These are phyloP conservation scores for Sphagnum contortum DNA, from an alignment of 225 moss, liverwort and hornwort species.

Conservation along the genomic window DNA sequence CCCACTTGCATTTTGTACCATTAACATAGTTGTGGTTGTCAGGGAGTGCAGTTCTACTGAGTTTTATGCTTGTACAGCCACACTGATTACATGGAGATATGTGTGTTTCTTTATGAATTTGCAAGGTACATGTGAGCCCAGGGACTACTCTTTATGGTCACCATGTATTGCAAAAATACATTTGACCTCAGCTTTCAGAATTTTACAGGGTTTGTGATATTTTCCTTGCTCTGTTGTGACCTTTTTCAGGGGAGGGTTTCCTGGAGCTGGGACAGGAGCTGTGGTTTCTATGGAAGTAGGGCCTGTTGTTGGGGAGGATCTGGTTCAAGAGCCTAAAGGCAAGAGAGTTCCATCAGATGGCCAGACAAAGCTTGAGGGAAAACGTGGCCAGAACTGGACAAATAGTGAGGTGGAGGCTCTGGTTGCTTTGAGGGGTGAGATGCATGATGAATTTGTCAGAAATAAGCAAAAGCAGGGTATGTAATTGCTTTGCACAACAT, in stretches of 20 bases:
- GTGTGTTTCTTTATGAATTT: no score
- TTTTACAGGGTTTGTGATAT: no score
- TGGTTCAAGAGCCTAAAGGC: conserved; percentile 41
- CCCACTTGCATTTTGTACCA: no score
- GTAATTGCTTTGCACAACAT: not conserved
- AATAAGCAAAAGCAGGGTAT: conserved; percentile 65
- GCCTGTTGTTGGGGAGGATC: conserved; percentile 42
- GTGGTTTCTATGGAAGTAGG: conserved; percentile 18
- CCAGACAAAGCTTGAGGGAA: conserved; percentile 45
- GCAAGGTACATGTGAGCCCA: no score
- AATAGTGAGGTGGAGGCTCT: conserved; percentile 57
- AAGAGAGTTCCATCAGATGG: conserved; percentile 30
- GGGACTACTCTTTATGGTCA: no score
- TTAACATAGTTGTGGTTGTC: no score
- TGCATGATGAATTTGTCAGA: conserved; percentile 61
- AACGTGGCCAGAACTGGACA: conserved; percentile 66
- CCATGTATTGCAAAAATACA: no score
- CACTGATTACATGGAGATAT: no score
- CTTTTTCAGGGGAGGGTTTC: conserved; percentile 7
- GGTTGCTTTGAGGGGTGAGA: conserved; percentile 60
- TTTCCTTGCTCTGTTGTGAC: no score
- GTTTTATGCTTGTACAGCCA: no score
- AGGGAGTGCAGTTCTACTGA: no score
- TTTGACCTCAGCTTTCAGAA: no score
- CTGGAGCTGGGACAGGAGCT: conserved; percentile 36